Percentiles rank a stretch among this genome's conserved stretches.
phyloP scores from a whole-genome alignment of 441 rosid species.

The Aleurites moluccanus region DNA sequence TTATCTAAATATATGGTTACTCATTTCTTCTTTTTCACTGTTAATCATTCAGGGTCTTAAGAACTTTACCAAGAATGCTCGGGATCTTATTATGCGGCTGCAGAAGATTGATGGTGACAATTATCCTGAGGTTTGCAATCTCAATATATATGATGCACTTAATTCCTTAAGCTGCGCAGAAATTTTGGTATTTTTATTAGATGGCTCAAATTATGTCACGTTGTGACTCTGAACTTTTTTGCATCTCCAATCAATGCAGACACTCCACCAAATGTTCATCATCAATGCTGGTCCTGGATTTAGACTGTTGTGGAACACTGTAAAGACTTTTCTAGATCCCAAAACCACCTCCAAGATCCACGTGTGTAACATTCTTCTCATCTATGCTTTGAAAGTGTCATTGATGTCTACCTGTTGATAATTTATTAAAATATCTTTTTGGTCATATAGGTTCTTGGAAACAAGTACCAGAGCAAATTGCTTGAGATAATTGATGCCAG shows the following conservation, averaged over 20 bases:
- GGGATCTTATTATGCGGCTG: constrained; percentile 85
- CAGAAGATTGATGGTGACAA: constrained; percentile 97
- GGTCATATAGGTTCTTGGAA: constrained; percentile 77
- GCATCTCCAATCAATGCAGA: constrained; percentile 47
- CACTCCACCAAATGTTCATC: constrained; percentile 93
- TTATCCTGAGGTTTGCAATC: constrained; percentile 78
- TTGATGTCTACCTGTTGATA: neutral
- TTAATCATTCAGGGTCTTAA: constrained; percentile 66
- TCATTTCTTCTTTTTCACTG: constrained; percentile 18
- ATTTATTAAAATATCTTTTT: neutral
- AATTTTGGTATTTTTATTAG: neutral
- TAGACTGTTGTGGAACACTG: constrained; percentile 91
- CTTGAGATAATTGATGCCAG: constrained; percentile 89
- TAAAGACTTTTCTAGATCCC: constrained; percentile 90
- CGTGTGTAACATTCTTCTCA: constrained; percentile 38
- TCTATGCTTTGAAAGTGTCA: constrained; percentile 1
- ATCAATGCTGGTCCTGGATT: constrained; percentile 99
- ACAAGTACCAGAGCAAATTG: constrained; percentile 92
- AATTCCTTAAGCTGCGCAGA: neutral
- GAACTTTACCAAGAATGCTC: constrained; percentile 87
- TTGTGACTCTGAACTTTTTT: neutral
- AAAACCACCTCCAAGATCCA: constrained; percentile 97
- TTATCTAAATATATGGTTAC: constrained; percentile 11
- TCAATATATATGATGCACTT: neutral
- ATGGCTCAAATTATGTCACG: constrained; percentile 7